Evolutionary conservation across 2,329 filamentous ascomycete species (phyloP).

Genomic region (Colletotrichum tanaceti): DNA sequence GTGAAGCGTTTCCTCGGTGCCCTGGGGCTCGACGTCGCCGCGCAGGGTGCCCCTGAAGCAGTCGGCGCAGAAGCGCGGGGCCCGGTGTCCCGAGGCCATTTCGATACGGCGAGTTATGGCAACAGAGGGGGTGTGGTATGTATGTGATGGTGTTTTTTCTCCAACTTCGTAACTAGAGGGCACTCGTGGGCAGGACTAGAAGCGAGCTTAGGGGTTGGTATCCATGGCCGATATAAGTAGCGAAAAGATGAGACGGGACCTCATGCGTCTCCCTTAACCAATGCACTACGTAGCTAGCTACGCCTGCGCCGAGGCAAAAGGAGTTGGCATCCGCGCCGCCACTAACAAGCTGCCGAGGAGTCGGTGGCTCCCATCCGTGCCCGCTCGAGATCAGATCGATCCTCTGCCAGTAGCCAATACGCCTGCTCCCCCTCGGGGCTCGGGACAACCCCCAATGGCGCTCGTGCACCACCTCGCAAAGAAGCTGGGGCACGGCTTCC

Average conservation of each 20-base stretch:
- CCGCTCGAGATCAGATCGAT: neutral
- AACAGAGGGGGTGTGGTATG: neutral
- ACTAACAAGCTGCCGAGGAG: neutral
- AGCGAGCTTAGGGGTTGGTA: too few relatives aligned
- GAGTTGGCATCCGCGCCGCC: neutral
- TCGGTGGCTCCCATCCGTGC: neutral
- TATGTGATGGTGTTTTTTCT: neutral
- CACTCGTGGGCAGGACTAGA: too few relatives aligned
- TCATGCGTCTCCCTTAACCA: neutral
- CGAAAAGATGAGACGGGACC: neutral
- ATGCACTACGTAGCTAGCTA: neutral
- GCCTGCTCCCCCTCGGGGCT: neutral
- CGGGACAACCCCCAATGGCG: neutral
- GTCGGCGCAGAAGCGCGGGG: slow-evolving; percentile 41
- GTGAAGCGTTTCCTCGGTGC: slow-evolving; percentile 43
- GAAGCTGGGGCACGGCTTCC: neutral
- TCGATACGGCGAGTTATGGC: neutral
- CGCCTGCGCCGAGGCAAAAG: neutral
- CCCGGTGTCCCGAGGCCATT: slow-evolving; percentile 22
- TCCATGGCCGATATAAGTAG: too few relatives aligned
- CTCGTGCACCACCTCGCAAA: neutral
- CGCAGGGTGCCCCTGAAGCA: slow-evolving; percentile 43
- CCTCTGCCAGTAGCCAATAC: neutral
- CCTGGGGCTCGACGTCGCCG: slow-evolving; percentile 39
- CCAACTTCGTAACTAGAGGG: too few relatives aligned